Base-by-base conservation (phyloP, 352 stramenopile genomes). In the Globisporangium abappressorium region DNA sequence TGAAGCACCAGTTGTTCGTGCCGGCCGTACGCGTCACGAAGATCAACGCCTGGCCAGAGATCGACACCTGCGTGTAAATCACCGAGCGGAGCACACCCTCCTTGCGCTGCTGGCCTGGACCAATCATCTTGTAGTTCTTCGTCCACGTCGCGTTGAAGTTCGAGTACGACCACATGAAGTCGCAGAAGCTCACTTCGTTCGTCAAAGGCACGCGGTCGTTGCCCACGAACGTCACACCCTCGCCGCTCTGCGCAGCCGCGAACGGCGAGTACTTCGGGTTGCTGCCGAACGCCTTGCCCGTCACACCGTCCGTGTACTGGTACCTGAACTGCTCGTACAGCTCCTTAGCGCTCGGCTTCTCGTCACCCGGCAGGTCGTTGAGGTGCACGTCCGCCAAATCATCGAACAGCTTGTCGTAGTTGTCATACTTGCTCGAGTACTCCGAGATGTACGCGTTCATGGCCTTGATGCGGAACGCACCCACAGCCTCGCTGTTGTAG, bases 1-100 rank as follows among this genome's bases (percentile, higher is more conserved):
- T 71, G 67, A 91, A 90, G 71, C 84, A 91, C 83, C 83, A 91
- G 66, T 82, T 89, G 81, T 91, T 91, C 71, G 77, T 82, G 57
- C 83, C 83, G 43, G 80, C 81, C 14, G 83, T 90, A 73, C 83
- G 83, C 38, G 83, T 91, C 30, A 91, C 80, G 69, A 91, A 91
- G 64, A 91, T 91, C 64, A 91, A 59, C 57, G 83, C 83, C 71
- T 91, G 83, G 26, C 83, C 83, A 11, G 83, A 91, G 65, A 91
- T 90, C 15, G 81, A 90, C 68, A 91, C 83, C 63, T 91, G 83
- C 67, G 80, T 77, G 72, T 91, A 91, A 28, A 91, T 73, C 43
- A 91, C 55, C 76, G 78, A 83, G 58, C 83, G 83, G 7, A 91
- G 66, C 67, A 90, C 79, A 64, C 74, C 83, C 57, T 90, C 78